Evolutionary conservation across 495 filamentous ascomycete species (phyloP), one percentile per base, ranked within the genome.

Genomic region (Filosporella fistucella): DNA sequence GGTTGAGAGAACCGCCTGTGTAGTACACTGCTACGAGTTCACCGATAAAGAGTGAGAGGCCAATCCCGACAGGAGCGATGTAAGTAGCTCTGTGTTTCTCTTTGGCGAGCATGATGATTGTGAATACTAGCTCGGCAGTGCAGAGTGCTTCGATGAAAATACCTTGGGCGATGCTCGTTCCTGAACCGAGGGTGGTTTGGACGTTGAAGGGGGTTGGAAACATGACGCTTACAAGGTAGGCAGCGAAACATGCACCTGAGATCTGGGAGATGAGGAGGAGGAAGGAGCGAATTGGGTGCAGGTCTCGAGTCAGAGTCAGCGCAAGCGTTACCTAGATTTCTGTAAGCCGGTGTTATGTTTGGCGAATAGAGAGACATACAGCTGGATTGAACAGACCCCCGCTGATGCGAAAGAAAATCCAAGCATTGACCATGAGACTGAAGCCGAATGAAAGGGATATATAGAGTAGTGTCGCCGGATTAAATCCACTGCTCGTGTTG

Each of bases 331-430:
- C 69, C 67, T 46, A n/a, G 8, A 24, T 21, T 3, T 21, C 5
- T 10, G 35, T 38, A 21, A 38, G 35, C n/a, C 5, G 23, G 5
- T 4, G 10, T 21, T 20, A 20, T 21, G 4, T n/a, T 4, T n/a
- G 8, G 1, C 78, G 48, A 65, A 67, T 39, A 3, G 70, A 78
- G 14, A 11, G 17, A 21, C 79, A 26, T 81, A 58, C 84, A 30
- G 81, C 85, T 0, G 89, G 89, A 56, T 94, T 85, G 55, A 85
- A 85, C 1, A 83, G 56, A 4, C 82, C 79, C n/a, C 81, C 80
- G 43, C 68, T 75, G 43, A 85, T 77, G 7, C 81, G 68, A 57
- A 78, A 85, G 60, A 83, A 83, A 4, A 77, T 66, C 81, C 82
- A 85, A 1, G 73, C 77, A 45, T 79, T 84, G 43, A 82, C 76